Evolutionary conservation across 495 filamentous ascomycete species (phyloP), one percentile per base, ranked within the genome.

Genomic region (Friedmanniomyces endolithicus): DNA sequence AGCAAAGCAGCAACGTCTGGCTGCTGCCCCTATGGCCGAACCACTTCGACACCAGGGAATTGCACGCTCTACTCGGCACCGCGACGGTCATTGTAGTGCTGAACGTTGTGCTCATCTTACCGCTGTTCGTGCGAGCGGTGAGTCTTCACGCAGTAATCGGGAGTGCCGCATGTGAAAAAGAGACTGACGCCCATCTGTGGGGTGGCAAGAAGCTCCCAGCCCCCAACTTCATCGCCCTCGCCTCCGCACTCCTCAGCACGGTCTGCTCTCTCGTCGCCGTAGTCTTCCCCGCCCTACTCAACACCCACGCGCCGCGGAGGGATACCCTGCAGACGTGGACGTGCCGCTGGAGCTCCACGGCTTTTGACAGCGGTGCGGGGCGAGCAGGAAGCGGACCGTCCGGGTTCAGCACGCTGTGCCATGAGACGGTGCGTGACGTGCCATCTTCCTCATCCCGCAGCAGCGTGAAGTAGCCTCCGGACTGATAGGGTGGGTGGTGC

Each of bases 11-110:
- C n/a, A 68, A 71, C 52, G 64, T 61, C 20, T 71, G 68, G 68
- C 68, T 67, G 55, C 51, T 71, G 11, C 67, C 67, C 9, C 48
- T 69, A 16, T 69, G 67, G 67, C 67, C 68, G 1, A 55, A 64
- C 37, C 67, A 69, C 53, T 69, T 71, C 52, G 63, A 69, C 39
- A 55, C 54, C 4, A 22, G 53, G 4, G 65, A 66, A 25, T 64
- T 67, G 12, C 61, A 67, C 43, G 52, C 57, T 12, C 45, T 69
- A n/a, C 58, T 70, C 40, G 68, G 65, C 0, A 53, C 64, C 14
- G 49, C 63, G 2, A 58, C 56, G 0, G 55, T 62, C 0, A 53
- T 64, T 12, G 14, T 68, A 9, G 39, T 65, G 14, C 56, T 68
- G 12, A 66, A 59, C 19, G 46, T 45, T 24, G 34, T 65, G 12